These are phyloP conservation scores for Aspergillus carlsbadensis DNA, from an alignment of 495 filamentous ascomycete species.

Conservation along the genomic window DNA sequence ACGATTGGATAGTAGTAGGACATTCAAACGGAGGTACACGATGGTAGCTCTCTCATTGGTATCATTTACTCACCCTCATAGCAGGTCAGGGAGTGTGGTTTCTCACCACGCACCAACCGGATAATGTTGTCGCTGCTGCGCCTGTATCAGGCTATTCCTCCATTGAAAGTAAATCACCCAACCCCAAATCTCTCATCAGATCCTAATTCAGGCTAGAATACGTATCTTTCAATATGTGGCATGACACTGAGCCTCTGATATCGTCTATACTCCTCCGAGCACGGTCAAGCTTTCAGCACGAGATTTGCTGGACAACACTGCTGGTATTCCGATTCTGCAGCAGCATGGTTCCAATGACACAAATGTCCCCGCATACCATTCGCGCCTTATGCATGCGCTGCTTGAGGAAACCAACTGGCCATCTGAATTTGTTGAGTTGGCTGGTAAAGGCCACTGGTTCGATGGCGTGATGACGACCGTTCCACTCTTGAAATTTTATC, in stretches of 20 bases:
- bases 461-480: constrained; percentile 47
- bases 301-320: constrained; percentile 51
- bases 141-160: constrained; percentile 60
- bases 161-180: constrained; percentile 48
- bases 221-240: constrained; percentile 60
- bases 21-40: constrained; percentile 56
- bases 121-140: constrained; percentile 56
- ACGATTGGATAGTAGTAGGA: constrained; percentile 54
- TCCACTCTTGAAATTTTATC: constrained; percentile 44
- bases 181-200: neutral
- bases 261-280: constrained; percentile 43
- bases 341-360: constrained; percentile 58
- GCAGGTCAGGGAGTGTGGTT: constrained; percentile 59
- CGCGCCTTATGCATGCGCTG: constrained; percentile 50
- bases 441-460: constrained; percentile 53
- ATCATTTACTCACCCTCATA: constrained; percentile 6
- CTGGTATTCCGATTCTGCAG: constrained; percentile 53
- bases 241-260: constrained; percentile 47
- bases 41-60: neutral
- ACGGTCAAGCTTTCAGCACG: constrained; percentile 53
- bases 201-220: constrained; percentile 43
- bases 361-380: constrained; percentile 61
- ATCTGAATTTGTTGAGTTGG: constrained; percentile 51
- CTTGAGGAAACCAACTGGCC: constrained; percentile 37
- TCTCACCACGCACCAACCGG: constrained; percentile 55